phyloP scores from a whole-genome alignment of 768 basidiomycete genomes.

The Tulasnella sp. region DNA sequence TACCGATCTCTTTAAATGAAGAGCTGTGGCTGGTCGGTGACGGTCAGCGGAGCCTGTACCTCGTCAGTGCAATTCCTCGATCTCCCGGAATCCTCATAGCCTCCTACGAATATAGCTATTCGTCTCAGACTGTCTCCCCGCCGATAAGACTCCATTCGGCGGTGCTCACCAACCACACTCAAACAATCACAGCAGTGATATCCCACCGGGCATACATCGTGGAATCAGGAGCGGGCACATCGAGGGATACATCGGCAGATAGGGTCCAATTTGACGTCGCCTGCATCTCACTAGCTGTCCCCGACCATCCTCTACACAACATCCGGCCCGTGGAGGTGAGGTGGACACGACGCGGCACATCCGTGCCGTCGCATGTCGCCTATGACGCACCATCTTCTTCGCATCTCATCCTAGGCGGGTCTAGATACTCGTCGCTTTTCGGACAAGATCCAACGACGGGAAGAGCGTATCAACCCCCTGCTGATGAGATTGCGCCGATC shows the following conservation, averaged over 20 bases:
- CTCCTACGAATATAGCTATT: neutral
- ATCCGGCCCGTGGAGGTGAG: neutral
- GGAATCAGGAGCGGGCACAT: neutral
- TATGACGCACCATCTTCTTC: neutral
- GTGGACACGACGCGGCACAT: constrained; percentile 7
- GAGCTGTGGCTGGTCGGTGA: constrained; percentile 49
- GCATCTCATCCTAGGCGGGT: constrained; percentile 7
- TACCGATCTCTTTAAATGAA: constrained; percentile 44
- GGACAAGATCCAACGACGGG: constrained; percentile 11
- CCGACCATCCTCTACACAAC: neutral
- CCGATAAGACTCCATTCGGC: constrained; percentile 14
- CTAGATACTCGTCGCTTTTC: neutral
- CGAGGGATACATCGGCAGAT: neutral
- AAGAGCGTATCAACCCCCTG: constrained; percentile 40
- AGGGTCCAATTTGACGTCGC: constrained; percentile 3
- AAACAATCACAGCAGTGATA: neutral
- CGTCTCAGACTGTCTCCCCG: neutral
- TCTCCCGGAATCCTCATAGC: neutral
- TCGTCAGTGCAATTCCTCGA: constrained; percentile 28
- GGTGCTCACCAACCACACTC: neutral
- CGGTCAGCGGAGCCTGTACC: constrained; percentile 56
- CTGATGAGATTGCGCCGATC: constrained; percentile 58
- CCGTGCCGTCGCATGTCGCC: constrained; percentile 4
- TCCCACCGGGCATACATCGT: neutral
- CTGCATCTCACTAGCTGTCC: neutral